phyloP scores from a whole-genome alignment of 345 rosid genomes.

The Heritiera littoralis region DNA sequence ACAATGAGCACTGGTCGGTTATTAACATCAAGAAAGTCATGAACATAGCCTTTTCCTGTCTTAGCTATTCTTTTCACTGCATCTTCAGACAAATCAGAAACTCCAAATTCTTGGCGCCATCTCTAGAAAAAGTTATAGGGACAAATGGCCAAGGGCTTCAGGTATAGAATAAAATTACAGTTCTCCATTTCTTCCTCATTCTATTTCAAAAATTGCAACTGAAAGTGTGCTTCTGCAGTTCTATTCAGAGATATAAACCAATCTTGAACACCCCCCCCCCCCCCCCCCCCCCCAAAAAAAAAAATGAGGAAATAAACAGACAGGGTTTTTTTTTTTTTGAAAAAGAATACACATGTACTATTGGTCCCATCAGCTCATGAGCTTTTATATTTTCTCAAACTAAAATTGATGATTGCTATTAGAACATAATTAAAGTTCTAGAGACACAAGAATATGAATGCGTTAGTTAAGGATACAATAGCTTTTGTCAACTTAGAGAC shows the following conservation, averaged over 20 bases:
- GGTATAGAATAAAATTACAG: background rate
- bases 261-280: background rate
- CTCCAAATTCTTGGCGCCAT: slow-evolving; percentile 85
- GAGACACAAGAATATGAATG: slow-evolving; percentile 18
- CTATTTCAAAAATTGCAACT: background rate
- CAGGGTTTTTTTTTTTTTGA: background rate
- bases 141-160: slow-evolving; percentile 22
- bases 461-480: slow-evolving; percentile 63
- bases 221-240: background rate
- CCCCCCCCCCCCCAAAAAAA: too few species aligned
- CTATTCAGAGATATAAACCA: background rate
- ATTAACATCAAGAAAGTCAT: slow-evolving; percentile 63
- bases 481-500: slow-evolving; percentile 64
- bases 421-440: slow-evolving; percentile 36
- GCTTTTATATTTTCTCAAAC: background rate
- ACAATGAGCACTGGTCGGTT: slow-evolving; percentile 79
- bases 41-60: slow-evolving; percentile 82
- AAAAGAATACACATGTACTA: background rate
- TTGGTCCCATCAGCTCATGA: background rate
- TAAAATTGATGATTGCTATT: background rate
- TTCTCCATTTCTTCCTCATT: background rate
- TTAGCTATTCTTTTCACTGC: slow-evolving; percentile 52
- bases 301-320: background rate
- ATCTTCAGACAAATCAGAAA: slow-evolving; percentile 66
- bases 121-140: slow-evolving; percentile 44